Conservation (phyloP, 768 basidiomycete species). For the Lenzites betulinus region DNA sequence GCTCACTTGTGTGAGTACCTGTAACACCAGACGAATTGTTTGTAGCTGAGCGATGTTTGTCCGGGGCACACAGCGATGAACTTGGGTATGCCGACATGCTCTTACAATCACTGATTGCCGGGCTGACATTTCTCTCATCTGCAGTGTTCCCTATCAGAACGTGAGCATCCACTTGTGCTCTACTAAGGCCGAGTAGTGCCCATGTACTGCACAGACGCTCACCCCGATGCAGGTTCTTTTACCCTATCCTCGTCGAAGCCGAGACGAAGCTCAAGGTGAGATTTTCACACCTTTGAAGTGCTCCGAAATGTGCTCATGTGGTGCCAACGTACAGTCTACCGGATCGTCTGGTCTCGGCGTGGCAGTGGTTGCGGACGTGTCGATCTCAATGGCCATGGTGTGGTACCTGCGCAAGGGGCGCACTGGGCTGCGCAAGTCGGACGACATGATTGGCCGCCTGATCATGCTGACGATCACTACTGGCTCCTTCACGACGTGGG, state of each 20-base stretch:
- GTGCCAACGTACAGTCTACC: no score
- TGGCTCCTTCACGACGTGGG: not conserved
- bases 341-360: conserved; percentile 4
- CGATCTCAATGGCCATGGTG: conserved; percentile 2
- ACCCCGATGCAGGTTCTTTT: conserved; percentile 1
- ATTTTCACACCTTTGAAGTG: no score
- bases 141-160: conserved; percentile 1
- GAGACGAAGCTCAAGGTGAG: conserved; percentile 2
- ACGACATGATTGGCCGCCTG: conserved; percentile 5
- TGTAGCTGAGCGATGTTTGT: not conserved
- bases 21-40: not conserved
- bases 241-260: not conserved
- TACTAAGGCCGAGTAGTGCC: not conserved
- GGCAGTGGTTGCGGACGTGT: conserved; percentile 5
- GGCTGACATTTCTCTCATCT: not conserved
- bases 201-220: not conserved
- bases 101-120: not conserved
- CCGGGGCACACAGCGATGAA: not conserved
- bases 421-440: not conserved
- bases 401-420: conserved; percentile 3
- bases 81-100: not conserved
- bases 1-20: not conserved
- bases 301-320: no score
- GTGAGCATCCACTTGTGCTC: not conserved
- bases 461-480: conserved; percentile 5